These are phyloP conservation scores for Cenococcum geophilum DNA, from an alignment of 495 filamentous ascomycete species.

Conservation along the genomic window DNA sequence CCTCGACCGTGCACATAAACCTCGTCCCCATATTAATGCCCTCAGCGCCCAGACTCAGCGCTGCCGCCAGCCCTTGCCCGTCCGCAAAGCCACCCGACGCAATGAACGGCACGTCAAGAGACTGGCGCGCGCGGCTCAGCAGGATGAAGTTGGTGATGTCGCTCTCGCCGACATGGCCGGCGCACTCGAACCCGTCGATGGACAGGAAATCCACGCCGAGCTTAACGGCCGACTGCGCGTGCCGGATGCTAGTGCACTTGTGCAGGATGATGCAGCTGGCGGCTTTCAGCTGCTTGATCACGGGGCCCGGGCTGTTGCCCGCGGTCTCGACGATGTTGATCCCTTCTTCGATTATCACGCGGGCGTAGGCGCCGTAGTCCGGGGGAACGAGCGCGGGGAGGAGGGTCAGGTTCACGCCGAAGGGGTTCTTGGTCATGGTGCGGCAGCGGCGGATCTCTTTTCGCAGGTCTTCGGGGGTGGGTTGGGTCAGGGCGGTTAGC, in stretches of 20 bases:
- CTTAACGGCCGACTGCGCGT: constrained; percentile 86
- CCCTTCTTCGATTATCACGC: constrained; percentile 87
- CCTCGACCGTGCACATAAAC: constrained; percentile 89
- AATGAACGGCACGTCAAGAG: constrained; percentile 83
- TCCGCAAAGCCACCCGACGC: constrained; percentile 94
- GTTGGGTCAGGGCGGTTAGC: constrained; percentile 90
- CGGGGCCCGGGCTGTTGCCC: constrained; percentile 86
- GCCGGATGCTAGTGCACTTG: constrained; percentile 95
- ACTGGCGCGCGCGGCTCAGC: constrained; percentile 76
- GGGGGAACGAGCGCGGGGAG: constrained; percentile 84
- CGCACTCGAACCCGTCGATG: constrained; percentile 97
- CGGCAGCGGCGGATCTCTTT: constrained; percentile 86
- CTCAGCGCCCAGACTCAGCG: constrained; percentile 83
- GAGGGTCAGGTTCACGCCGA: constrained; percentile 94
- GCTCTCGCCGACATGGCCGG: constrained; percentile 88
- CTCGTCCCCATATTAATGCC: constrained; percentile 96
- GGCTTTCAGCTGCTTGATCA: constrained; percentile 82
- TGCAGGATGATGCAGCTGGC: constrained; percentile 76
- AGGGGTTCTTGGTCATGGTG: constrained; percentile 79
- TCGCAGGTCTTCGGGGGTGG: constrained; percentile 85
- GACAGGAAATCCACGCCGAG: constrained; percentile 93
- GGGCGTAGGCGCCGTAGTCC: constrained; percentile 87
- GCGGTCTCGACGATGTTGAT: constrained; percentile 95
- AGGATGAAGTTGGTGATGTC: constrained; percentile 99
- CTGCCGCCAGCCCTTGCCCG: constrained; percentile 87